Evolutionary conservation across 139 green algal genomes (phyloP).

Genomic region (Eudorina sp.): DNA sequence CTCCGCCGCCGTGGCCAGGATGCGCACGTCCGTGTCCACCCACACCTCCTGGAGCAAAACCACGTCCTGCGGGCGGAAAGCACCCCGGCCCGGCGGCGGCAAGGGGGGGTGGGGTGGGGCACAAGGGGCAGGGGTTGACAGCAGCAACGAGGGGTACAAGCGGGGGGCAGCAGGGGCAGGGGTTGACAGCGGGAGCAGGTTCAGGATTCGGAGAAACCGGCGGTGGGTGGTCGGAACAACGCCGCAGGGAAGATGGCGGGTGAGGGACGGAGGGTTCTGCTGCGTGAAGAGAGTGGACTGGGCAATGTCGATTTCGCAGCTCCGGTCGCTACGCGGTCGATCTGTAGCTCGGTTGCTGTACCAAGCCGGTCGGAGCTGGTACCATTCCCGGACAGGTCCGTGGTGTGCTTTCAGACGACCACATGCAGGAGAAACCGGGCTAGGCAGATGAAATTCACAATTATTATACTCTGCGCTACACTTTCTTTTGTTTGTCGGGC

Average conservation of each 20-base stretch:
- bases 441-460: no score
- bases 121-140: background rate
- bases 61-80: slow-evolving; percentile 53
- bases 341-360: no score
- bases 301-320: background rate
- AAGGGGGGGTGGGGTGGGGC: background rate
- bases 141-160: background rate
- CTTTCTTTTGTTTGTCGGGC: background rate
- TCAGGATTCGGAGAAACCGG: background rate
- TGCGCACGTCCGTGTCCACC: slow-evolving; percentile 62
- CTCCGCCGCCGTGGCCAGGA: slow-evolving; percentile 50
- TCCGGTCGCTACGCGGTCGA: no score
- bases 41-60: slow-evolving; percentile 73
- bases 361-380: background rate
- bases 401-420: background rate
- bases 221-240: background rate
- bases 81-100: no score
- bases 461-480: no score
- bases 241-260: background rate
- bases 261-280: background rate
- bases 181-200: background rate
- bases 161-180: background rate
- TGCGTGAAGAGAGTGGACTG: background rate
- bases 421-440: background rate
- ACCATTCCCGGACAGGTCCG: background rate